A percentile compares a stretch with the other conserved stretches of the same genome.
phyloP scores from a whole-genome alignment of 495 filamentous ascomycete genomes.

The Parathielavia appendiculata region DNA sequence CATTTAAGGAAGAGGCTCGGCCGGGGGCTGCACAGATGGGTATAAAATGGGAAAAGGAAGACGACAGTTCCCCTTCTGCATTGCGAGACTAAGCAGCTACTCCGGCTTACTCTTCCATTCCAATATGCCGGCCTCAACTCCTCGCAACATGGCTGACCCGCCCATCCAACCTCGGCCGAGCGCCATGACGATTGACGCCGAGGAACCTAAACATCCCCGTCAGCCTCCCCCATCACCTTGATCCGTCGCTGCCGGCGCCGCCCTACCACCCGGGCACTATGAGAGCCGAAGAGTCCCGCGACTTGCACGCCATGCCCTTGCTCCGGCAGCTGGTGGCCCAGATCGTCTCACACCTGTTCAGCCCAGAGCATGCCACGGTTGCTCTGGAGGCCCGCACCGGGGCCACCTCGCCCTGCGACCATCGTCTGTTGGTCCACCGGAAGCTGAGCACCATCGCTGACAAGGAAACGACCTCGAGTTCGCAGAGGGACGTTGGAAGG shows the following conservation, averaged over 20 bases:
- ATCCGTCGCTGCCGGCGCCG: not conserved
- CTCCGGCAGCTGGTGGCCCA: not conserved
- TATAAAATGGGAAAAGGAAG: no score
- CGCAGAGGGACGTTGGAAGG: not conserved
- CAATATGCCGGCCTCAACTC: no score
- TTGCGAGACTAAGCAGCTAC: no score
- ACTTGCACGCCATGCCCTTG: not conserved
- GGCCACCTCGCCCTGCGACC: not conserved
- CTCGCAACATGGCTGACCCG: not conserved
- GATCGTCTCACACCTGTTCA: not conserved
- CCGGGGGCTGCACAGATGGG: no score
- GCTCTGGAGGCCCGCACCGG: not conserved
- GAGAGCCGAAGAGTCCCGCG: not conserved
- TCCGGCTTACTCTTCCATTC: no score
- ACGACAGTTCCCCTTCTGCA: no score
- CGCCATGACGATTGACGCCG: not conserved
- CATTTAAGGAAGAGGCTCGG: no score
- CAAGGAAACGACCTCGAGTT: not conserved
- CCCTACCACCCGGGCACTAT: not conserved
- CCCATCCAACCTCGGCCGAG: conserved; percentile 1
- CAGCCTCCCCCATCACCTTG: not conserved
- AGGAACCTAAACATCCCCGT: conserved; percentile 1
- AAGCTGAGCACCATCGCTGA: not conserved
- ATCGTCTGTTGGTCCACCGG: not conserved
- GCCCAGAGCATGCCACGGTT: not conserved